Evolutionary conservation across 2,329 filamentous ascomycete species (phyloP), one percentile per base, ranked within the genome.

Genomic region (Sporothrix inflata): DNA sequence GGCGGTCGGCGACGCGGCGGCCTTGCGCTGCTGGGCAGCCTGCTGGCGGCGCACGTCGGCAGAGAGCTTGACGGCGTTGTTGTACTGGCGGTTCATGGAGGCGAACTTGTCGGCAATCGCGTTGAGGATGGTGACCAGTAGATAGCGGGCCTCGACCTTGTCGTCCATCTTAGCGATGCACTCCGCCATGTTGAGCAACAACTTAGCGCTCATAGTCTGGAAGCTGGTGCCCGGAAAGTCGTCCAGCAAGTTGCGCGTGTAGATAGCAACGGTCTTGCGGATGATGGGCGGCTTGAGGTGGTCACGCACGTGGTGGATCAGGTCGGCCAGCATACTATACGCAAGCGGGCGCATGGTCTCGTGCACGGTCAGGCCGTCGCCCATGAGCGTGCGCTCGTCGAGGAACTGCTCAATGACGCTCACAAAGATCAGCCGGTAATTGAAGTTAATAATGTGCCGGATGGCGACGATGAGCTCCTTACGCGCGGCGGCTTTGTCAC

Each of bases 51-150:
- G 97, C 4, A 97, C 86, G 82, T 98, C 98, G 60, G 97, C 92
- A 14, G 94, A 97, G 5, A 97, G 86, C 82, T 98, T 99, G 61
- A 97, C 92, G 19, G 96, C 94, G 80, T 99, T 99, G 49, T 91
- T 88, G 79, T 97, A 98, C 80, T 98, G 94, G 72, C 93, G 88
- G 79, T 99, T 99, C 96, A 99, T 99, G 2, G 94, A 91, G 1
- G 94, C 94, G 79, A 99, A 98, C 79, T 99, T 99, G 79, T 99
- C 96, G 66, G 93, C 96, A 76, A 99, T 98, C 11, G 97, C 96
- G 81, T 98, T 97, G 72, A 99, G 84, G 60, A 99, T 98, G 90
- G 97, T 96, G 78, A 99, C 94, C 74, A 99, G 84, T 80, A 97
- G 97, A 80, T 98, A 94, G 6, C 97, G 91, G 30, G 96, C 96